Percentiles rank a stretch among this genome's conserved stretches.
These are phyloP conservation scores for Lablab purpureus DNA, from an alignment of 306 rosid species.

Conservation along the genomic window DNA sequence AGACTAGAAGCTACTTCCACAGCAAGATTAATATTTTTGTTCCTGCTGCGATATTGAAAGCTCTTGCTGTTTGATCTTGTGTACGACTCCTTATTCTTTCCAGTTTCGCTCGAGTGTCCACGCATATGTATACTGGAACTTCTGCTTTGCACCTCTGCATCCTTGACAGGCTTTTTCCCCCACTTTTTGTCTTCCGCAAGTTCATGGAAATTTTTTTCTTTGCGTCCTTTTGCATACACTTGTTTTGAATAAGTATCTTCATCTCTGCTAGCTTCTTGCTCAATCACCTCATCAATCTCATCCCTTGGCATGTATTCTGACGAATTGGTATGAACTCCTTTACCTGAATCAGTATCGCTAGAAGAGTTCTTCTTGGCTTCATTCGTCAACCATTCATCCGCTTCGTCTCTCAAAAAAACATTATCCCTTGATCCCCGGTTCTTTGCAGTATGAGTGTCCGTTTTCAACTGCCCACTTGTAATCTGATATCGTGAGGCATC, in stretches of 20 bases:
- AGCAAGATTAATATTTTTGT: conserved; percentile 28
- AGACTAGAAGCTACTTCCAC: conserved; percentile 32
- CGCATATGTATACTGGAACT: conserved; percentile 36
- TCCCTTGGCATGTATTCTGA: conserved; percentile 34
- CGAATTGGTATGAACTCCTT: neutral
- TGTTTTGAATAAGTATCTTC: conserved; percentile 23
- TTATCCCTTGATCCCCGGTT: conserved; percentile 30
- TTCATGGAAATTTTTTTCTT: conserved; percentile 40
- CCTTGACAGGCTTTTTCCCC: conserved; percentile 18
- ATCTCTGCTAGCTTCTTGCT: neutral
- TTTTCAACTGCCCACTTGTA: neutral
- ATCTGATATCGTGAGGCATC: conserved; percentile 39
- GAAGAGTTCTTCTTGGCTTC: conserved; percentile 34
- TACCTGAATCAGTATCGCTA: neutral
- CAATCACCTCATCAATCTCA: conserved; percentile 41
- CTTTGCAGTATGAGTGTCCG: neutral
- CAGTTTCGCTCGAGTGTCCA: conserved; percentile 27
- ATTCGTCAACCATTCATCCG: conserved; percentile 31
- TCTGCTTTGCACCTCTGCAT: conserved; percentile 23
- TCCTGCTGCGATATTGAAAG: conserved; percentile 18
- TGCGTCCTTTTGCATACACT: conserved; percentile 36
- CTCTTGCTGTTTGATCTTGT: conserved; percentile 38
- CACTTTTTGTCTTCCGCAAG: conserved; percentile 8
- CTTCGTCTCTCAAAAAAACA: conserved; percentile 24
- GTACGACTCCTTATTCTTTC: conserved; percentile 24